phyloP scores from a whole-genome alignment of 352 stramenopile species.

The Globisporangium solare region DNA sequence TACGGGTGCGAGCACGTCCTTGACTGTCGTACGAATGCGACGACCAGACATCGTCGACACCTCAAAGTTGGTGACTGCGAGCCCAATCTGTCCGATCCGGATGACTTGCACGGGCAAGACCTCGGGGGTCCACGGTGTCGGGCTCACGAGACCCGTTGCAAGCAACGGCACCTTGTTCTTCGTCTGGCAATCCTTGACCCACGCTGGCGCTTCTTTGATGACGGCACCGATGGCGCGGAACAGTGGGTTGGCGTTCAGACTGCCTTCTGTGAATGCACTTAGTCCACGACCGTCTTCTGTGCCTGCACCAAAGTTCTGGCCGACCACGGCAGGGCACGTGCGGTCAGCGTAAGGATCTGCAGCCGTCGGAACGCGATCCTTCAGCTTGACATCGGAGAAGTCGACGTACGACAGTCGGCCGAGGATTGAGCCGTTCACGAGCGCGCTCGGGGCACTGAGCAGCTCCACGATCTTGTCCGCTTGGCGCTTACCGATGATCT shows the following conservation, averaged over 20 bases:
- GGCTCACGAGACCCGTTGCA: conserved; percentile 29
- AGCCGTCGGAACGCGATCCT: conserved; percentile 10
- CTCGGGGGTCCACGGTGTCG: conserved; percentile 29
- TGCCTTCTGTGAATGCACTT: conserved; percentile 26
- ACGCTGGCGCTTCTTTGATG: conserved; percentile 26
- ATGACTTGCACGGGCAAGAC: conserved; percentile 48
- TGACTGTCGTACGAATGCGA: conserved; percentile 32
- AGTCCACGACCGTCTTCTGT: conserved; percentile 35
- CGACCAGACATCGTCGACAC: conserved; percentile 49
- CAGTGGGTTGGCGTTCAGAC: conserved; percentile 27
- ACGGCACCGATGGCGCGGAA: conserved; percentile 18
- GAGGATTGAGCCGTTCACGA: conserved; percentile 20
- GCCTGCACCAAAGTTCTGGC: conserved; percentile 38
- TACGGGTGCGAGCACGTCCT: conserved; percentile 13
- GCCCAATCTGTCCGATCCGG: conserved; percentile 41
- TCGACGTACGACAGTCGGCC: conserved; percentile 39
- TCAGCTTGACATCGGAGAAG: conserved; percentile 31
- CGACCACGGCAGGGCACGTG: conserved; percentile 34
- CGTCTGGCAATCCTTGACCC: conserved; percentile 36
- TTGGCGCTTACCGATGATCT: conserved; percentile 36
- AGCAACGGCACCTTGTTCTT: conserved; percentile 33
- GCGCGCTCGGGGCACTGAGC: conserved; percentile 14
- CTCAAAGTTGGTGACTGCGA: conserved; percentile 50
- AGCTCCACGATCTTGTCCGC: conserved; percentile 23
- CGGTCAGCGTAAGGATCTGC: conserved; percentile 23